phyloP scores from a whole-genome alignment of 2,329 filamentous ascomycete genomes.

The Trichoderma koningiopsis region DNA sequence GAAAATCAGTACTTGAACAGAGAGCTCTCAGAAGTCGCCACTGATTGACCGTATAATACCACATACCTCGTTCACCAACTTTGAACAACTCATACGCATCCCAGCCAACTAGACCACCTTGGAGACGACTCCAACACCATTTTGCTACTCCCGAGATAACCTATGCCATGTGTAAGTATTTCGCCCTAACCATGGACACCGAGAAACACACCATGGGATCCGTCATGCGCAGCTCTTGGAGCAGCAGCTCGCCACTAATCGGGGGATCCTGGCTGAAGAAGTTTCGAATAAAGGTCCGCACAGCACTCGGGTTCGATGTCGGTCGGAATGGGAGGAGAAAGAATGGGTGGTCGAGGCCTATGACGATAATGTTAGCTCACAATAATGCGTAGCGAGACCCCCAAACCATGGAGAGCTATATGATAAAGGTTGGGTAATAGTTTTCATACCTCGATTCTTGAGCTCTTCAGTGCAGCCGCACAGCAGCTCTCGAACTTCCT shows the following conservation, averaged over 20 bases:
- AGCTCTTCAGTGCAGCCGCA: conserved; percentile 85
- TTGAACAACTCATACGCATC: conserved; percentile 96
- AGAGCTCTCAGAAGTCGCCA: neutral
- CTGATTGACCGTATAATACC: neutral
- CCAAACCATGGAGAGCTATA: neutral
- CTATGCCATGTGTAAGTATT: conserved; percentile 49
- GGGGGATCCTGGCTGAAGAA: conserved; percentile 76
- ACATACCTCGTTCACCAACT: conserved; percentile 83
- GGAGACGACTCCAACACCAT: conserved; percentile 96
- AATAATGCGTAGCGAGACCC: neutral
- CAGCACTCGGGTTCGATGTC: conserved; percentile 86
- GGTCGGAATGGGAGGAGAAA: conserved; percentile 92
- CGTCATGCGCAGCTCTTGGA: conserved; percentile 86
- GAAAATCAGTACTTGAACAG: conserved; percentile 1
- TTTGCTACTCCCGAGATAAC: conserved; percentile 92
- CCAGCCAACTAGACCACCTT: conserved; percentile 92
- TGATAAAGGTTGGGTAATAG: neutral
- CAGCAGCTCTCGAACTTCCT: conserved; percentile 88
- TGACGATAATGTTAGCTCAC: conserved; percentile 3
- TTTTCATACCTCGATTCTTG: conserved; percentile 80
- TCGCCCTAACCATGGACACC: neutral
- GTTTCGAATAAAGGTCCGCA: conserved; percentile 88
- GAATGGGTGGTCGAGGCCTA: conserved; percentile 88
- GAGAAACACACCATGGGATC: conserved; percentile 80
- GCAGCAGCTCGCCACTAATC: conserved; percentile 68